Conservation (phyloP, 1,284 basidiomycete species). For the Meira miltonrushii region DNA sequence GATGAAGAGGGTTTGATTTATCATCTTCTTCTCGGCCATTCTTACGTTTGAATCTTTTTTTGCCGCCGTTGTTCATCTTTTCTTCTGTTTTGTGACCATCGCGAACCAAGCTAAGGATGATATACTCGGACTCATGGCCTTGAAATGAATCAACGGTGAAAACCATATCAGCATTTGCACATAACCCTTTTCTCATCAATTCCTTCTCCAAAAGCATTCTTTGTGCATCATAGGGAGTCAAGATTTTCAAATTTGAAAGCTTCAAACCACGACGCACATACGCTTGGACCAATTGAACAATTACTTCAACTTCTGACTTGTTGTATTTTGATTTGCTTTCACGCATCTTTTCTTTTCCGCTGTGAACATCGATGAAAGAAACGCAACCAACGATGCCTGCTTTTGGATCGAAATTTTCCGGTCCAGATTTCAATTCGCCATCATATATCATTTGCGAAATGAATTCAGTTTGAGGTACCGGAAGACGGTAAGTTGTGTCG, state of each 20-base stretch:
- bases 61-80: too few relatives aligned
- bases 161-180: slow-evolving; percentile 6
- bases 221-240: slow-evolving; percentile 12
- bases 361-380: slow-evolving; percentile 13
- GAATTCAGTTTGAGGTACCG: slow-evolving; percentile 6
- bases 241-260: background rate
- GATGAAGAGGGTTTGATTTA: background rate
- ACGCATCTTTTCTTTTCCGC: background rate
- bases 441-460: slow-evolving; percentile 14
- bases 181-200: slow-evolving; percentile 6
- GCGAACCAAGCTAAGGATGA: slow-evolving; percentile 12
- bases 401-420: slow-evolving; percentile 1
- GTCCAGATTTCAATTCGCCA: slow-evolving; percentile 1
- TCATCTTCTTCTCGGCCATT: background rate
- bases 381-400: slow-evolving; percentile 2
- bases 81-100: slow-evolving; percentile 3
- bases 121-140: slow-evolving; percentile 12
- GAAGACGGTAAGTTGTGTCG: slow-evolving; percentile 13
- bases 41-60: too few relatives aligned
- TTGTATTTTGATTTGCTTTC: background rate
- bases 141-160: slow-evolving; percentile 16
- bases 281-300: background rate
- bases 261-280: background rate
- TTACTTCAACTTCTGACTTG: slow-evolving; percentile 6
- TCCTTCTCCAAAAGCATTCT: slow-evolving; percentile 7